Base-by-base conservation (phyloP, 352 stramenopile species). In the Pythium periplocum region DNA sequence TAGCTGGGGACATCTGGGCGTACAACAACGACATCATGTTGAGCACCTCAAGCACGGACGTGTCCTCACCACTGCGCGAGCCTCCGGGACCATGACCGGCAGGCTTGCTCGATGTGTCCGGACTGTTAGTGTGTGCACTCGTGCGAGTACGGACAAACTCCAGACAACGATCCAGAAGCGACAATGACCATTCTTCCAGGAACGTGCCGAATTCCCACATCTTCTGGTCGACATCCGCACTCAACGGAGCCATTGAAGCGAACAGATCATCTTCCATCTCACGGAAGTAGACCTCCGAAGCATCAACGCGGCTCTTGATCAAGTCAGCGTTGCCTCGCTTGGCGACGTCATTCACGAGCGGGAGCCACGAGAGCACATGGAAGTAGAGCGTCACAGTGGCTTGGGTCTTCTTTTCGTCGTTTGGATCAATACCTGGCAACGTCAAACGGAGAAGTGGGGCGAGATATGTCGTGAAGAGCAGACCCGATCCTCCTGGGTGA, bases 361-460 rank as follows among this genome's bases (percentile, higher is more conserved):
- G 80, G 2, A 91, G 53, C 73, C 78, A 89, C 34, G 75, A 84
- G 9, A 91, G 62, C 26, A 86, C 52, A 35, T 75, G 63, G 43
- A 86, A 87, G 60, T 91, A 91, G 6, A 91, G 64, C 7, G 68
- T 67, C 30, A 87, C 51, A 17, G 80, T 91, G 0, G 71, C 70
- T 36, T 72, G 64, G 0, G 80, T 91, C 62, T 91, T 91, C 52
- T 73, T 81, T 43, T 91, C 75, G 51, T 91, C 80, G 26, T 91
- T 91, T 7, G 75, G 63, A 52, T 91, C 80, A 59, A 91, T 89
- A 3, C 80, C 80, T 3, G 78, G 73, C 5, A 91, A 59, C 6
- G 80, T 89, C 43, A 85, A 57, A 26, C 76, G 69, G 52, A 91
- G 35, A 6, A 89, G 61, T 31, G 73, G 69, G 34, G 79, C 57